Evolutionary conservation across 1,284 basidiomycete species (phyloP).

Genomic region (Athelia psychrophila): DNA sequence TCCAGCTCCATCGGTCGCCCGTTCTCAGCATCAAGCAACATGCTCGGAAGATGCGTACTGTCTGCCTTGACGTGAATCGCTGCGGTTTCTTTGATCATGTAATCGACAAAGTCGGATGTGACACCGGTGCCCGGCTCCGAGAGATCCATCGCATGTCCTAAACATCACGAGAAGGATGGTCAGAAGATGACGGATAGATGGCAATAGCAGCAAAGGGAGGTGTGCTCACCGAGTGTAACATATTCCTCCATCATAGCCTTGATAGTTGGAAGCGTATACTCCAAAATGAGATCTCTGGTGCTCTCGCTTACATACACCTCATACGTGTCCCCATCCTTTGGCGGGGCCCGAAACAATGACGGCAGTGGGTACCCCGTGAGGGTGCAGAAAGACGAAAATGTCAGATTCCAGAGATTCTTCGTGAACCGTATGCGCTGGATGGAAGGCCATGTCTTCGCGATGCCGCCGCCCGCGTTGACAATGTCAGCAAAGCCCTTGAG

Average conservation of each 20-base stretch:
- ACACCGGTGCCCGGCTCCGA: conserved; percentile 20
- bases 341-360: conserved; percentile 32
- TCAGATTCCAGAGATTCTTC: conserved; percentile 44
- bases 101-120: conserved; percentile 24
- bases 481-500: conserved; percentile 28
- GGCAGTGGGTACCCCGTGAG: conserved; percentile 29
- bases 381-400: conserved; percentile 32
- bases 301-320: conserved; percentile 14
- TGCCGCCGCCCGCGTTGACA: conserved; percentile 31
- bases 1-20: conserved; percentile 43
- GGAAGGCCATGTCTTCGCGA: conserved; percentile 33
- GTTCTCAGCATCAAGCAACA: conserved; percentile 29
- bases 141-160: conserved; percentile 27
- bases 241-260: conserved; percentile 30
- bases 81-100: conserved; percentile 27
- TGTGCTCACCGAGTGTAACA: conserved; percentile 17
- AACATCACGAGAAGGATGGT: neutral
- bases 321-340: conserved; percentile 5
- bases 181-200: too few relatives aligned
- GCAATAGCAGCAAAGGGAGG: neutral
- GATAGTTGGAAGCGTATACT: conserved; percentile 26
- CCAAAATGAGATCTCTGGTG: conserved; percentile 24
- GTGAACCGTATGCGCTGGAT: conserved; percentile 40
- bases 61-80: conserved; percentile 25
- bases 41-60: conserved; percentile 22